Conservation (phyloP, 768 basidiomycete genomes). For the Zangia roseola region DNA sequence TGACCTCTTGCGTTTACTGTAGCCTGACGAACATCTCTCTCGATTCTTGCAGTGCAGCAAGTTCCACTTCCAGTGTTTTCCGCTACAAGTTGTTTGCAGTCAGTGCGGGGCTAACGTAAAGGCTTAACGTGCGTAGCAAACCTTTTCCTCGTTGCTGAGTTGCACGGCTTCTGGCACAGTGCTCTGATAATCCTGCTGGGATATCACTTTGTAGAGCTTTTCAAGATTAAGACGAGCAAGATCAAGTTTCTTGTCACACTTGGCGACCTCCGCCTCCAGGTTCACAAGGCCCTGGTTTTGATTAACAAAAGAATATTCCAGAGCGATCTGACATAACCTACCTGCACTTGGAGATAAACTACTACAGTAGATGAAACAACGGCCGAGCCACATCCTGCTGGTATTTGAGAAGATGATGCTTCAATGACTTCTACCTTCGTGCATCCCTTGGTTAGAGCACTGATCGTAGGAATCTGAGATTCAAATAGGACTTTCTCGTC, state of each 20-base stretch:
- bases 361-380: constrained; percentile 74
- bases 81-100: constrained; percentile 42
- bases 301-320: background rate
- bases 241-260: constrained; percentile 87
- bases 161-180: constrained; percentile 66
- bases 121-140: constrained; percentile 31
- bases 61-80: constrained; percentile 77
- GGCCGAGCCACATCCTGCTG: constrained; percentile 83
- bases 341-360: constrained; percentile 83
- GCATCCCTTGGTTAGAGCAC: constrained; percentile 84
- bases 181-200: constrained; percentile 72
- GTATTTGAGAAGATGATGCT: constrained; percentile 58
- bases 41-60: constrained; percentile 66
- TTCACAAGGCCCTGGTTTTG: constrained; percentile 79
- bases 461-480: constrained; percentile 71
- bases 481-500: constrained; percentile 66
- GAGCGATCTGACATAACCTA: constrained; percentile 33
- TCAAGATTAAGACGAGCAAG: constrained; percentile 62
- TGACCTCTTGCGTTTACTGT: constrained; percentile 35
- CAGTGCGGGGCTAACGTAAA: background rate
- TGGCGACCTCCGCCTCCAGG: constrained; percentile 81
- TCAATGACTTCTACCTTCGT: constrained; percentile 70
- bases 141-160: constrained; percentile 57
- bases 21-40: constrained; percentile 75
- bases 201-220: constrained; percentile 73